Conservation (phyloP, 352 stramenopile species). For the Salisapilia sapeloensis region DNA sequence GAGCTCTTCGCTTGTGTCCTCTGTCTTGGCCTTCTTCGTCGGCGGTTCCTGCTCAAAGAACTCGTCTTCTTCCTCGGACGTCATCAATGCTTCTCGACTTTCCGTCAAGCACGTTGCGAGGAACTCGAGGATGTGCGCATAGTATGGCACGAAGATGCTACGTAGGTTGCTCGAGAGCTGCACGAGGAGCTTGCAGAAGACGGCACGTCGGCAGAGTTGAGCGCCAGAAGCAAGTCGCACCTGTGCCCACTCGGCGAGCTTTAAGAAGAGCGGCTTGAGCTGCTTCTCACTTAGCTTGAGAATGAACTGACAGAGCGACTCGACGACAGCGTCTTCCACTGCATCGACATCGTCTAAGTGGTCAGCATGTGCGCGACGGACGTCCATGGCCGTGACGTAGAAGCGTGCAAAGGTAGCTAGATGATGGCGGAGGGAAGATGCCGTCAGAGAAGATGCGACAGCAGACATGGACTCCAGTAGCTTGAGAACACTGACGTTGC, state of each 20-base stretch:
- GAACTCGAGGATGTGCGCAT: constrained; percentile 51
- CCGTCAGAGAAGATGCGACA: constrained; percentile 34
- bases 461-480: constrained; percentile 57
- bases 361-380: constrained; percentile 39
- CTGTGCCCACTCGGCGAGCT: constrained; percentile 64
- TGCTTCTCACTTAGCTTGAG: constrained; percentile 82
- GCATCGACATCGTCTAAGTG: constrained; percentile 38
- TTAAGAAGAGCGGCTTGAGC: constrained; percentile 79
- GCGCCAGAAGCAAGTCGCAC: constrained; percentile 9
- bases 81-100: constrained; percentile 23
- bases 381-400: constrained; percentile 61
- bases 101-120: constrained; percentile 26
- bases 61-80: constrained; percentile 10
- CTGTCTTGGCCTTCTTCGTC: constrained; percentile 35
- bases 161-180: constrained; percentile 67
- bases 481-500: constrained; percentile 33
- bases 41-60: constrained; percentile 5
- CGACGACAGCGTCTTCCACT: constrained; percentile 63
- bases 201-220: constrained; percentile 26
- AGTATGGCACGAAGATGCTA: constrained; percentile 83
- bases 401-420: constrained; percentile 66
- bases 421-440: constrained; percentile 33
- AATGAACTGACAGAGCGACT: constrained; percentile 65
- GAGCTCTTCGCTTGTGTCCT: constrained; percentile 6
- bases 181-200: constrained; percentile 68